Conservation (phyloP, 805 yeast genomes). For the Ogataea nitratoaversa region DNA sequence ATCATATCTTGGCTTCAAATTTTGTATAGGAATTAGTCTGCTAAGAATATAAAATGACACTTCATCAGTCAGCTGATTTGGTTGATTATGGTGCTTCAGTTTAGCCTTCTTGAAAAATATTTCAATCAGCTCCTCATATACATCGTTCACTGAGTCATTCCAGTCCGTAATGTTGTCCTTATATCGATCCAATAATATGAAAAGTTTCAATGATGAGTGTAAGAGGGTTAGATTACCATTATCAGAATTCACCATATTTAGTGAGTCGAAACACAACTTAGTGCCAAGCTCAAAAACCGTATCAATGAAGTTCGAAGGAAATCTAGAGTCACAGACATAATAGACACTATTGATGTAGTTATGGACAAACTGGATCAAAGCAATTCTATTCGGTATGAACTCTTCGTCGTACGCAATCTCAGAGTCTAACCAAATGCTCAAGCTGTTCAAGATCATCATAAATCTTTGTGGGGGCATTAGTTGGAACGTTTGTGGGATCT, state of each 20-base stretch:
- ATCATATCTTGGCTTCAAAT: conserved; percentile 31
- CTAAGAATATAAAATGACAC: conserved; percentile 22
- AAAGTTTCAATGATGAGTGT: conserved; percentile 43
- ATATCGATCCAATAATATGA: conserved; percentile 27
- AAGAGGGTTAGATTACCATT: conserved; percentile 36
- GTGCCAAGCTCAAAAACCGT: conserved; percentile 35
- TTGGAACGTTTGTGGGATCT: conserved; percentile 22
- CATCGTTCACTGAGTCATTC: conserved; percentile 33
- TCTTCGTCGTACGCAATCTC: conserved; percentile 55
- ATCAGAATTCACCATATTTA: conserved; percentile 33
- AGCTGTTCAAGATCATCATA: conserved; percentile 51
- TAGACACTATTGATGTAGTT: conserved; percentile 28
- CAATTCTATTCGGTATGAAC: conserved; percentile 49
- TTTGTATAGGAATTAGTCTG: conserved; percentile 26
- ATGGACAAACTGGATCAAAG: conserved; percentile 41
- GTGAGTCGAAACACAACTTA: conserved; percentile 40
- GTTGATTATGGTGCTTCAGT: conserved; percentile 24
- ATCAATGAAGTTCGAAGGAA: conserved; percentile 25
- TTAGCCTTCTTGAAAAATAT: conserved; percentile 25
- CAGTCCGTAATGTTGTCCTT: conserved; percentile 29
- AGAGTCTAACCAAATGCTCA: conserved; percentile 57
- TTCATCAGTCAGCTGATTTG: conserved; percentile 33
- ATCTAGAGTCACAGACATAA: conserved; percentile 24
- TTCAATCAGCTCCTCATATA: conserved; percentile 42
- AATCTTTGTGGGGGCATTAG: conserved; percentile 62